These are phyloP conservation scores for Hypoxylon lienhwacheense DNA, from an alignment of 495 filamentous ascomycete genomes.

Conservation along the genomic window DNA sequence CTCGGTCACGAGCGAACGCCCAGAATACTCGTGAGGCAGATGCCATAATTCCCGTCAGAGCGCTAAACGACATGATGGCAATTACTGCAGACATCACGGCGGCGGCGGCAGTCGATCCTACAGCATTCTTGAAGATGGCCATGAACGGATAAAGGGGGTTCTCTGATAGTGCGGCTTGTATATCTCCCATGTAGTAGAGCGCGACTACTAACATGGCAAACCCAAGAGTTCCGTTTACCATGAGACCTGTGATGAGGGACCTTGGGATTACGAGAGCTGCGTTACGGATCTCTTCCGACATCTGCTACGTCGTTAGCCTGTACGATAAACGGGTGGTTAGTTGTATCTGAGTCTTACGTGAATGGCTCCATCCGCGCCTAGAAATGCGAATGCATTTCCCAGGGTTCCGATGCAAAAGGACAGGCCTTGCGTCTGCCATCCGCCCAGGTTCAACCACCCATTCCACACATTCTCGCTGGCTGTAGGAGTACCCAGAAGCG, in stretches of 20 bases:
- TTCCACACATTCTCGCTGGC: constrained; percentile 51
- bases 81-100: constrained; percentile 49
- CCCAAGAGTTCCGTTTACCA: constrained; percentile 49
- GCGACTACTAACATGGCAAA: constrained; percentile 46
- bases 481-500: constrained; percentile 49
- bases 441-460: constrained; percentile 45
- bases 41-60: constrained; percentile 51
- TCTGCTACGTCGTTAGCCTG: constrained; percentile 13
- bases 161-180: constrained; percentile 39
- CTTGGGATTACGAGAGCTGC: constrained; percentile 45
- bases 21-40: constrained; percentile 56
- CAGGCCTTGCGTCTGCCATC: constrained; percentile 47
- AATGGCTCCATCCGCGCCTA: constrained; percentile 10
- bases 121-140: constrained; percentile 56
- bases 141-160: constrained; percentile 57
- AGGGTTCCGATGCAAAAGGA: constrained; percentile 48
- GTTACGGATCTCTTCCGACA: constrained; percentile 50
- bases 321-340: background rate
- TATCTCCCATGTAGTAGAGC: constrained; percentile 49
- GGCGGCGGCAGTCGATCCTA: constrained; percentile 44
- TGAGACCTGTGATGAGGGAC: constrained; percentile 45
- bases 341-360: constrained; percentile 5
- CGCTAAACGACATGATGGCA: constrained; percentile 48
- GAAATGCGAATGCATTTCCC: constrained; percentile 8
- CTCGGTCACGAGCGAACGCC: constrained; percentile 57